phyloP scores from a whole-genome alignment of 2,329 filamentous ascomycete genomes.

The Bipolaris cookei region DNA sequence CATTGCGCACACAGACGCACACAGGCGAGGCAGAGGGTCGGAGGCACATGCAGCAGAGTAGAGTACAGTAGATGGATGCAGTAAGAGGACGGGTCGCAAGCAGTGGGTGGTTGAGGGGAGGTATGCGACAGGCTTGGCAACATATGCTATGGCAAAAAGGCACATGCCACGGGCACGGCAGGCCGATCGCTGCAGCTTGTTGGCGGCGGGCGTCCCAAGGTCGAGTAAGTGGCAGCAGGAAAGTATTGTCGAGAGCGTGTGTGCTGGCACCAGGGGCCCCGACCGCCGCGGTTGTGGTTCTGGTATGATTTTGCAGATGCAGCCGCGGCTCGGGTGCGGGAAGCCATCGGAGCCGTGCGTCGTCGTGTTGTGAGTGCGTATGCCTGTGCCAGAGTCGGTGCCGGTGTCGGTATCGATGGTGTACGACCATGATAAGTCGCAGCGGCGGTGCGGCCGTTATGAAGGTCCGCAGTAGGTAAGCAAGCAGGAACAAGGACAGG shows the following conservation, averaged over 20 bases:
- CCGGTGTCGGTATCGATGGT: neutral
- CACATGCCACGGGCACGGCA: slow-evolving; percentile 3
- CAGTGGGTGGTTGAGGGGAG: slow-evolving; percentile 9
- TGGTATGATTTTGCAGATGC: slow-evolving; percentile 15
- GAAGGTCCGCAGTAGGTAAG: slow-evolving; percentile 10
- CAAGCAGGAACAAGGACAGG: neutral
- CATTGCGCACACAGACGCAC: neutral
- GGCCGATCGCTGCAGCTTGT: slow-evolving; percentile 5
- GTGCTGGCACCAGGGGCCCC: slow-evolving; percentile 11
- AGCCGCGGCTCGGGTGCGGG: slow-evolving; percentile 27
- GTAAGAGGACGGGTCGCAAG: too few relatives aligned
- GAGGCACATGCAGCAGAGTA: too few relatives aligned
- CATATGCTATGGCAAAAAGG: slow-evolving; percentile 20
- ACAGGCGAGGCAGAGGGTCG: too few relatives aligned
- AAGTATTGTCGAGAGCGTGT: neutral
- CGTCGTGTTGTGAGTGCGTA: slow-evolving; percentile 3
- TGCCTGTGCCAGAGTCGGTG: too few relatives aligned
- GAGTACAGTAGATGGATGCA: too few relatives aligned
- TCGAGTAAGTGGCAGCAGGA: slow-evolving; percentile 17
- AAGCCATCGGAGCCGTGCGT: slow-evolving; percentile 24
- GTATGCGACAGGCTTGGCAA: slow-evolving; percentile 24
- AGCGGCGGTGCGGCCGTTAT: slow-evolving; percentile 6
- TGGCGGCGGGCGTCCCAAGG: slow-evolving; percentile 22
- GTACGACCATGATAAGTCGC: neutral
- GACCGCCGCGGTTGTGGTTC: slow-evolving; percentile 11